phyloP scores from a whole-genome alignment of 352 stramenopile species.

The Phytophthora brassicae region DNA sequence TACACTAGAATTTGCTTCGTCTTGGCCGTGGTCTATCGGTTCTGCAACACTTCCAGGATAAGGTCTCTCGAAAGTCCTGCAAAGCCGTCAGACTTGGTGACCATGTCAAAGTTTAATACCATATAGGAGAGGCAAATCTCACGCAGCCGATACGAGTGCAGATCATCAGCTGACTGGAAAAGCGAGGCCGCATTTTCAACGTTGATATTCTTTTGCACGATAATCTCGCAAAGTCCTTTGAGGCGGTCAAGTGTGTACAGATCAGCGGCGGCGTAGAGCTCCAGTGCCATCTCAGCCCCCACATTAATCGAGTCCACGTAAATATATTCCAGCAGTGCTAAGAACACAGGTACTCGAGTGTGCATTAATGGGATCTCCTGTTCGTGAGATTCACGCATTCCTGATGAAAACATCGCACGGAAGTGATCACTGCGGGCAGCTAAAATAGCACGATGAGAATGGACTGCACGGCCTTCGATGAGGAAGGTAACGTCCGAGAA shows the following conservation, averaged over 20 bases:
- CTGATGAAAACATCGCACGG: constrained; percentile 92
- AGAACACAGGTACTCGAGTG: constrained; percentile 91
- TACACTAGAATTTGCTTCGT: constrained; percentile 12
- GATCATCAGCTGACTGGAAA: constrained; percentile 85
- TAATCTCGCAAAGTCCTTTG: constrained; percentile 90
- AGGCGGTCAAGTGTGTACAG: constrained; percentile 95
- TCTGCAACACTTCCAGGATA: constrained; percentile 90
- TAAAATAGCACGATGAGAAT: constrained; percentile 91
- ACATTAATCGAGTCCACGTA: constrained; percentile 96
- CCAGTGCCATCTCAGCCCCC: constrained; percentile 90
- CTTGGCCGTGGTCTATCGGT: constrained; percentile 49
- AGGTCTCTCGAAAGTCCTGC: constrained; percentile 81
- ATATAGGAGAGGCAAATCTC: constrained; percentile 91
- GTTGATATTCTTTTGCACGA: constrained; percentile 89
- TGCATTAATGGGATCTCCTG: constrained; percentile 88
- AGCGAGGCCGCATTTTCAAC: constrained; percentile 86
- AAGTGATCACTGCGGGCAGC: constrained; percentile 95
- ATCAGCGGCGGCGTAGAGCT: constrained; percentile 93
- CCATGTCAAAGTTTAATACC: constrained; percentile 89
- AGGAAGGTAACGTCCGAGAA: constrained; percentile 90
- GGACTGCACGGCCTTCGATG: constrained; percentile 80
- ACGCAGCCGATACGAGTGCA: constrained; percentile 78
- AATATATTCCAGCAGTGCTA: constrained; percentile 96
- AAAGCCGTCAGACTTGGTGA: constrained; percentile 91
- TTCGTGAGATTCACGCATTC: constrained; percentile 91